Conservation (phyloP, 139 green algal species). For the Zygnema circumcarinatum region DNA sequence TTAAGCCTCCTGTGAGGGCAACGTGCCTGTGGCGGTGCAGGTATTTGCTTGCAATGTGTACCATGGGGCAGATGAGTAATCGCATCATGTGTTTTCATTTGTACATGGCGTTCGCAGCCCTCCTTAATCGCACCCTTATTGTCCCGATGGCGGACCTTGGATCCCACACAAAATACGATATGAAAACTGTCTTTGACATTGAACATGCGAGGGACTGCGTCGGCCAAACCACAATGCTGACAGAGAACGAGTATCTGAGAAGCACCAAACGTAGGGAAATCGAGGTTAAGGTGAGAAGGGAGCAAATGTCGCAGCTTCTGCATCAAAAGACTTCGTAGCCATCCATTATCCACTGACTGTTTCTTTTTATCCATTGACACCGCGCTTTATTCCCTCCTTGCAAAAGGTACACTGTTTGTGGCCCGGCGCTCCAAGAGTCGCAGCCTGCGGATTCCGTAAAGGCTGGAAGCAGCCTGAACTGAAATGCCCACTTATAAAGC, state of each 20-base stretch:
- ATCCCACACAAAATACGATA: background rate
- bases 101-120: conserved; percentile 7
- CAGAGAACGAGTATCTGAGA: background rate
- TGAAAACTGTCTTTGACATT: conserved; percentile 1
- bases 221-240: background rate
- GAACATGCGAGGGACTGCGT: background rate
- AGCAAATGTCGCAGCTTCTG: too few species aligned
- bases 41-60: conserved; percentile 19
- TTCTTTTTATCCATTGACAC: too few species aligned
- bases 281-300: background rate
- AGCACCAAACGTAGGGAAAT: background rate
- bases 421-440: background rate
- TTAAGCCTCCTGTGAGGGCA: too few species aligned
- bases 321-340: too few species aligned
- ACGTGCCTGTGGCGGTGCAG: too few species aligned
- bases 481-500: background rate
- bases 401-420: background rate
- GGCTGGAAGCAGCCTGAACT: background rate
- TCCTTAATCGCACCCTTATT: conserved; percentile 13
- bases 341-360: too few species aligned
- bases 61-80: conserved; percentile 37
- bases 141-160: conserved; percentile 20
- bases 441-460: background rate
- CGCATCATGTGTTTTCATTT: conserved; percentile 12
- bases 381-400: background rate